phyloP scores from a whole-genome alignment of 352 stramenopile genomes.

The Phytopythium delawarense region DNA sequence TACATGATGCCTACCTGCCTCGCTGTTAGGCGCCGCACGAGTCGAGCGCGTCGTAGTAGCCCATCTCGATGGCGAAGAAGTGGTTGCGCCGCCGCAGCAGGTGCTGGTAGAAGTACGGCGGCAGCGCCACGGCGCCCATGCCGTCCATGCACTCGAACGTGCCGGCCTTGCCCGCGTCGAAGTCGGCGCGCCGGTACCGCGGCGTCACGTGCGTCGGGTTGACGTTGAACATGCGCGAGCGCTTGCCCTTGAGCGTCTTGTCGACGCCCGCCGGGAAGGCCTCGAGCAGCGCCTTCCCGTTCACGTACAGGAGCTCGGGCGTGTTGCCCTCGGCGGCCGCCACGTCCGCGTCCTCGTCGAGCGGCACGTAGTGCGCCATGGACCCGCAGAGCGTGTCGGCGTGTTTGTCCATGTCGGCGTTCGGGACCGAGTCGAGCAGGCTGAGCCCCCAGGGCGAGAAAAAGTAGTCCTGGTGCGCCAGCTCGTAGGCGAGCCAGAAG shows the following conservation, averaged over 20 bases:
- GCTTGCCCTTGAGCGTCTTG: conserved; percentile 28
- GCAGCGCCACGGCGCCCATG: conserved; percentile 27
- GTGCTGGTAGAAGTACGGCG: conserved; percentile 29
- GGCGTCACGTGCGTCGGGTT: conserved; percentile 37
- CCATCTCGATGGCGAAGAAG: conserved; percentile 42
- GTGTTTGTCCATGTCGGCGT: conserved; percentile 23
- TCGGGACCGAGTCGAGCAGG: conserved; percentile 30
- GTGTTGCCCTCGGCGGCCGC: conserved; percentile 10
- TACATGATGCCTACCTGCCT: too few species aligned
- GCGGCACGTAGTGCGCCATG: conserved; percentile 40
- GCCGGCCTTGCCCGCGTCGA: conserved; percentile 18
- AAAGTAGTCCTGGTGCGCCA: conserved; percentile 46
- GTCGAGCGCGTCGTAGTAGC: conserved; percentile 32
- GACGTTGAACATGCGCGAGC: conserved; percentile 34
- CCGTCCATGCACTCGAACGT: conserved; percentile 50
- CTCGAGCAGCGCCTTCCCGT: conserved; percentile 30
- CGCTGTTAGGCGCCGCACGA: conserved; percentile 13
- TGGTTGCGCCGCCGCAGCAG: conserved; percentile 37
- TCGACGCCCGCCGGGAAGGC: conserved; percentile 29
- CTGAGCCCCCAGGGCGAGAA: conserved; percentile 45
- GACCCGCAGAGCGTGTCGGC: conserved; percentile 35
- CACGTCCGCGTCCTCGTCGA: conserved; percentile 14
- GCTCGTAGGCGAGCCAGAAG: conserved; percentile 50
- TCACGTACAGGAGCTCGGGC: conserved; percentile 5
- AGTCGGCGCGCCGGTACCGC: conserved; percentile 17